These are phyloP conservation scores for Ciborinia camelliae DNA, from an alignment of 2,329 filamentous ascomycete species.

Conservation along the genomic window DNA sequence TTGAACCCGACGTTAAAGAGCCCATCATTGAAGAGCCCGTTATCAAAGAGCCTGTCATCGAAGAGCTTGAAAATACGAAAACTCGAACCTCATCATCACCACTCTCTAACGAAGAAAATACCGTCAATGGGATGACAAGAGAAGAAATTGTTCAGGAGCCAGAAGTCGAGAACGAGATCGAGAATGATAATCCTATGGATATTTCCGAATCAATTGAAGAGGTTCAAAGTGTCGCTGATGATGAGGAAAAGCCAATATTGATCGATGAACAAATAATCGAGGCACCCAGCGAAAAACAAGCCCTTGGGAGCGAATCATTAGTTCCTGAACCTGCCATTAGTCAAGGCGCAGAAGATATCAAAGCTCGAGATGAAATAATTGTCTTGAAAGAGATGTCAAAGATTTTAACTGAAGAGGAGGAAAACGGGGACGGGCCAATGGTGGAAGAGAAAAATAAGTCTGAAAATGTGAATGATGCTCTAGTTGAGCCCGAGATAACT, in stretches of 20 bases:
- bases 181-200: not conserved
- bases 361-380: constrained; percentile 1
- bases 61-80: too few relatives aligned
- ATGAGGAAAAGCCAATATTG: not conserved
- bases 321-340: not conserved
- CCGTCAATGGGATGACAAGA: rapidly evolving
- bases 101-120: rapidly evolving
- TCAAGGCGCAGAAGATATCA: constrained; percentile 3
- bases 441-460: not conserved
- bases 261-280: not conserved
- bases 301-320: not conserved
- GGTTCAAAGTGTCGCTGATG: not conserved
- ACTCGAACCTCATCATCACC: rapidly evolving
- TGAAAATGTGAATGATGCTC: not conserved
- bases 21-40: not conserved
- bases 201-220: not conserved
- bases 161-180: not conserved
- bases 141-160: not conserved
- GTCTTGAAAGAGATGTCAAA: not conserved
- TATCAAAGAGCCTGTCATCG: not conserved
- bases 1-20: too few relatives aligned
- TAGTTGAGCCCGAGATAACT: not conserved
- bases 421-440: not conserved
- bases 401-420: not conserved
- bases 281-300: not conserved